Evolutionary conservation across 352 stramenopile genomes (phyloP).

Genomic region (Pythium scleroteichum): DNA sequence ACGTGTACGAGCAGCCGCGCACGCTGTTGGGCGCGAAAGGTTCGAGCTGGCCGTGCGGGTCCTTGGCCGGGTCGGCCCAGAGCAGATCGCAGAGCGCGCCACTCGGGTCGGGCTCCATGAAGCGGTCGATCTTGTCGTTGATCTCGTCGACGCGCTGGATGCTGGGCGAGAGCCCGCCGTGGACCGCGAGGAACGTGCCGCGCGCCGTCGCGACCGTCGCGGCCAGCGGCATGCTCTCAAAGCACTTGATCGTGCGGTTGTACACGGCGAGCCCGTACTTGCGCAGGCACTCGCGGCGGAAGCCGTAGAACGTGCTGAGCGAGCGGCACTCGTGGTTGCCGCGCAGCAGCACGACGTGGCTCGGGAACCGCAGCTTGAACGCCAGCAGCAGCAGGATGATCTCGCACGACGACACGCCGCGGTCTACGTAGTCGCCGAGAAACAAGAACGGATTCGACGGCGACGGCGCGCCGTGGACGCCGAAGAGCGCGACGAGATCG

Average conservation of each 20-base stretch:
- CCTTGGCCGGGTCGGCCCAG: constrained; percentile 99
- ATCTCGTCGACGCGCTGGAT: constrained; percentile 76
- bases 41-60: constrained; percentile 36
- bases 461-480: constrained; percentile 28
- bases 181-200: constrained; percentile 66
- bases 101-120: constrained; percentile 77
- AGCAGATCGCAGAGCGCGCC: constrained; percentile 98
- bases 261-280: constrained; percentile 82
- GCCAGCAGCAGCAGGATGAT: constrained; percentile 93
- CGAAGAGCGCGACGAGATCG: constrained; percentile 83
- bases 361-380: constrained; percentile 97
- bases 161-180: constrained; percentile 74
- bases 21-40: constrained; percentile 62
- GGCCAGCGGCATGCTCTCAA: constrained; percentile 78
- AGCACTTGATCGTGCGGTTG: constrained; percentile 83
- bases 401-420: constrained; percentile 93
- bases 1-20: constrained; percentile 82
- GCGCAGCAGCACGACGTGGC: constrained; percentile 95
- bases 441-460: constrained; percentile 94
- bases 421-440: constrained; percentile 80
- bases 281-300: constrained; percentile 96
- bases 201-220: constrained; percentile 61
- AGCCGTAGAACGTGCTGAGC: constrained; percentile 99
- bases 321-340: constrained; percentile 97
- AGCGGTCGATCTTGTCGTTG: constrained; percentile 69